These are phyloP conservation scores for Blastobotrys serpentis DNA, from an alignment of 1,139 yeast genomes.

Conservation along the genomic window DNA sequence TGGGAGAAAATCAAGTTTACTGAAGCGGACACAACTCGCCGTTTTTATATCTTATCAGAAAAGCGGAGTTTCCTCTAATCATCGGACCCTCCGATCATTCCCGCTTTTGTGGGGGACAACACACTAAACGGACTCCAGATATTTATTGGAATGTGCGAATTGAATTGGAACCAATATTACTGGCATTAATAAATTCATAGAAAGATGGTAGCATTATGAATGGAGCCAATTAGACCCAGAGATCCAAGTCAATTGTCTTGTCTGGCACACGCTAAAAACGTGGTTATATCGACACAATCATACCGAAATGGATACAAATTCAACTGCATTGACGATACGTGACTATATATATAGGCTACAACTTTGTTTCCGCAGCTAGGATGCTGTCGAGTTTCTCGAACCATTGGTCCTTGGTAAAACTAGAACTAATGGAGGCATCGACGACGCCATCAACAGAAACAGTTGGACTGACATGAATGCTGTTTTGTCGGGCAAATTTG, in stretches of 20 bases:
- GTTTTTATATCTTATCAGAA: background rate
- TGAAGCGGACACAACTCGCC: too few species aligned
- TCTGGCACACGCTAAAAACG: too few species aligned
- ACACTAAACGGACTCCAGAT: too few species aligned
- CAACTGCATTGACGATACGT: background rate
- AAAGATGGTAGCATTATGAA: too few species aligned
- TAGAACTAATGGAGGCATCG: conserved; percentile 45
- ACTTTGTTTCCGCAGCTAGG: background rate
- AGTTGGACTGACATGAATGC: conserved; percentile 86
- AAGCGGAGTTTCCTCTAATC: background rate
- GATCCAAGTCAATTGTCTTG: too few species aligned
- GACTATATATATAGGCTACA: background rate
- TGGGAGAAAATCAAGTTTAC: too few species aligned
- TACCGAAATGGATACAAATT: background rate
- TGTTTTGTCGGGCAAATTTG: conserved; percentile 69
- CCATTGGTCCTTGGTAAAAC: conserved; percentile 34
- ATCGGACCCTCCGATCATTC: background rate
- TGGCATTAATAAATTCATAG: too few species aligned
- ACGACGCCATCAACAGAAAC: conserved; percentile 68
- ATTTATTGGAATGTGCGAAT: too few species aligned
- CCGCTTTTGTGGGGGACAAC: background rate
- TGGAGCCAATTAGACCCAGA: too few species aligned
- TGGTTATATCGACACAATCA: too few species aligned
- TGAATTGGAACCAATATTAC: too few species aligned
- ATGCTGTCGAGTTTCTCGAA: conserved; percentile 27